Evolutionary conservation across 306 rosid genomes (phyloP).

Genomic region (Spatholobus suberectus): DNA sequence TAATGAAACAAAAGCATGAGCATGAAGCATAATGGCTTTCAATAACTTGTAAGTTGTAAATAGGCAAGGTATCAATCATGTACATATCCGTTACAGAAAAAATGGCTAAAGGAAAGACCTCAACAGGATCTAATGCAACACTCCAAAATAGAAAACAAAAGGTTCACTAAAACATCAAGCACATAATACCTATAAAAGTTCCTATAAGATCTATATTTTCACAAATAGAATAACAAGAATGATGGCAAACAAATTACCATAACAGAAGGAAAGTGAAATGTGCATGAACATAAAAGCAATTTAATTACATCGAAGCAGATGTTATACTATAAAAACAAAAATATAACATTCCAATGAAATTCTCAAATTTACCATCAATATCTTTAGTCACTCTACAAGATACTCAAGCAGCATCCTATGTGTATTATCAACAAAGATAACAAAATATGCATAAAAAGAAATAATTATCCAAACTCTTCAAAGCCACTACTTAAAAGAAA

Average conservation of each 20-base stretch:
- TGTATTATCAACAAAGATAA: neutral
- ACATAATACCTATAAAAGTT: neutral
- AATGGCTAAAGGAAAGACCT: neutral
- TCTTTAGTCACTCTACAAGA: neutral
- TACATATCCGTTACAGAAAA: neutral
- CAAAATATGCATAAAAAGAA: neutral
- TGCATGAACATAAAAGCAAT: neutral
- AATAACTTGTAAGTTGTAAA: neutral
- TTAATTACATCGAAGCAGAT: neutral
- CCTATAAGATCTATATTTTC: neutral
- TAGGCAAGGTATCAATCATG: neutral
- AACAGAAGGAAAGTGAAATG: neutral
- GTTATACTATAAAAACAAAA: neutral
- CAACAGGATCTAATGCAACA: neutral
- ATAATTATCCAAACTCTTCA: neutral
- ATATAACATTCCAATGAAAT: neutral
- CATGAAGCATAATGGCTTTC: neutral
- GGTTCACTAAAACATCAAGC: neutral
- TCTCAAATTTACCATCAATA: conserved; percentile 8
- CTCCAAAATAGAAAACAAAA: neutral
- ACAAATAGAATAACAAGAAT: neutral
- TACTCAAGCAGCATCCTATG: neutral
- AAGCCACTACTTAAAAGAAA: neutral
- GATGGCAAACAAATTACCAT: neutral
- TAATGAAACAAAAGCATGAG: conserved; percentile 13